Conservation (phyloP, 768 basidiomycete species). For the Suillus spraguei region DNA sequence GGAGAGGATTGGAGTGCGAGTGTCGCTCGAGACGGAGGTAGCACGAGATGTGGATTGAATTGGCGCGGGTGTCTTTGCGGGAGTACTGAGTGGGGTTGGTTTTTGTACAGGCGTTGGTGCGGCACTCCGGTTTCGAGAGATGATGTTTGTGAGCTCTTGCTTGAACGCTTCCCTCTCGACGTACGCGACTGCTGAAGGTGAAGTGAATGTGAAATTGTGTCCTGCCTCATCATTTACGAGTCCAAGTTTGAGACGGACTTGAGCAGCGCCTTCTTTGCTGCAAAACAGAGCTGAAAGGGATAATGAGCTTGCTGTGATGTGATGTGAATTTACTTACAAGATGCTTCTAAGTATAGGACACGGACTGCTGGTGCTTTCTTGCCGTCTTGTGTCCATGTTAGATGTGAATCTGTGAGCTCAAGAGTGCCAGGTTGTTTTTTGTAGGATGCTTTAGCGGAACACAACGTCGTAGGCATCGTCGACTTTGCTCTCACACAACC, state of each 20-base stretch:
- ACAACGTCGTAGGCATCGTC: constrained; percentile 64
- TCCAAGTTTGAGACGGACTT: constrained; percentile 77
- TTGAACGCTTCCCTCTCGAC: constrained; percentile 84
- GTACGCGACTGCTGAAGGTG: constrained; percentile 62
- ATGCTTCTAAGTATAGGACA: constrained; percentile 59
- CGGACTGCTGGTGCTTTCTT: constrained; percentile 64
- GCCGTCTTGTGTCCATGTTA: constrained; percentile 82
- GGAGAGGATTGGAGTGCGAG: constrained; percentile 54
- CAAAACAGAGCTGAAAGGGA: constrained; percentile 68
- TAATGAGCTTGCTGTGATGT: constrained; percentile 1
- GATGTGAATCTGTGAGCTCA: constrained; percentile 68
- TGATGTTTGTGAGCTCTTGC: constrained; percentile 72
- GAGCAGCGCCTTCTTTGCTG: constrained; percentile 80
- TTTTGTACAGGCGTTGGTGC: constrained; percentile 29
- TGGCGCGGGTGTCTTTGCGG: constrained; percentile 35
- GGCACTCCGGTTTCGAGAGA: constrained; percentile 65
- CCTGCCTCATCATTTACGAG: constrained; percentile 69
- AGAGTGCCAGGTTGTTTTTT: constrained; percentile 81
- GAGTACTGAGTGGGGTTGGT: constrained; percentile 29
- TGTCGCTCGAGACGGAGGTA: constrained; percentile 58
- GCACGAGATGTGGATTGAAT: constrained; percentile 60
- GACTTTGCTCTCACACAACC: constrained; percentile 14
- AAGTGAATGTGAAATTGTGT: constrained; percentile 82
- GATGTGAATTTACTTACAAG: constrained; percentile 48
- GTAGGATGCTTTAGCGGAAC: constrained; percentile 79